These are phyloP conservation scores for Sextonia rubra DNA, from an alignment of 164 flowering plant species.

Conservation along the genomic window DNA sequence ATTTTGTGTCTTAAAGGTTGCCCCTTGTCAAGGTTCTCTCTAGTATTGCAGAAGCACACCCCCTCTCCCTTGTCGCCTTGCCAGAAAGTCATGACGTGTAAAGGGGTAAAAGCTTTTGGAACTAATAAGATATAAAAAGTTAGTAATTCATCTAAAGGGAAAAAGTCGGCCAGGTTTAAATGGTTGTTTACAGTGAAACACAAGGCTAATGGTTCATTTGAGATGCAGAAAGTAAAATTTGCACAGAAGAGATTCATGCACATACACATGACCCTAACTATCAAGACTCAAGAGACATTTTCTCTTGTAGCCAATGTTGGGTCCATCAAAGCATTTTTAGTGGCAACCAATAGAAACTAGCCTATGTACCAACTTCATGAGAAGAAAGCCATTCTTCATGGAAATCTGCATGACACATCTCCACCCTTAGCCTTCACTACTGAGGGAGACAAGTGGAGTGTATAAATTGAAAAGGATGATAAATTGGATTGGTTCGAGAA, in stretches of 20 bases:
- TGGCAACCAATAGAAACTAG: background rate
- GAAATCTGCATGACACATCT: background rate
- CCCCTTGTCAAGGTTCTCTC: too few species aligned
- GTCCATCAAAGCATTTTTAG: too few species aligned
- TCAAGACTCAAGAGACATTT: background rate
- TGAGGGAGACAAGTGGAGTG: too few species aligned
- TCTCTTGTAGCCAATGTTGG: background rate
- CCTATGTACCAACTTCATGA: background rate
- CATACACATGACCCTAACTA: background rate
- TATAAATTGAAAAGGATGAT: too few species aligned
- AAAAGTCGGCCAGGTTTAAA: background rate
- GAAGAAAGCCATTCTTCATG: background rate
- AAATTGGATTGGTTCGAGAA: too few species aligned
- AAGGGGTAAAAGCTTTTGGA: too few species aligned
- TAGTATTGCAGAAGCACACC: too few species aligned
- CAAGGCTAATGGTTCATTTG: background rate
- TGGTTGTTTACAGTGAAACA: background rate
- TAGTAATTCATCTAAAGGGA: background rate
- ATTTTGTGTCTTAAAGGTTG: too few species aligned
- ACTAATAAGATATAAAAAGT: too few species aligned
- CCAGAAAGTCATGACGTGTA: too few species aligned
- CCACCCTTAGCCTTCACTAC: background rate
- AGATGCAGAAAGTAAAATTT: background rate
- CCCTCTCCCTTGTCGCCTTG: too few species aligned
- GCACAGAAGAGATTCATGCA: background rate